phyloP scores from a whole-genome alignment of 345 rosid genomes.

The Eutrema heterophyllum region DNA sequence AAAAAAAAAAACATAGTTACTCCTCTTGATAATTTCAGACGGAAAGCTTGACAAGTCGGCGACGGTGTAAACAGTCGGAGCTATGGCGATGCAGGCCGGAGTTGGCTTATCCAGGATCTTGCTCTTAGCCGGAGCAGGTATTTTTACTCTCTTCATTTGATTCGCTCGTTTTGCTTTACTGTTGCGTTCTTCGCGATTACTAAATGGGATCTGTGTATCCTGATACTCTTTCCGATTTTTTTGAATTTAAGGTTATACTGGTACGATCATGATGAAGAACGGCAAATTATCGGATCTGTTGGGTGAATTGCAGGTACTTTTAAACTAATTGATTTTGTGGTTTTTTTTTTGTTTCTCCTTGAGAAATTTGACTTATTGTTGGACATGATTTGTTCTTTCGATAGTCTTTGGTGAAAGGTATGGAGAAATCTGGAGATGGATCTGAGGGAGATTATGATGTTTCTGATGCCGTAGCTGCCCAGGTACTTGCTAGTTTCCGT shows the following conservation, averaged over 20 bases:
- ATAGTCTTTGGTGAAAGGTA: conserved; percentile 46
- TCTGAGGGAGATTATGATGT: conserved; percentile 54
- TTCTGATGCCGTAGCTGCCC: conserved; percentile 58
- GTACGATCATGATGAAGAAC: conserved; percentile 69
- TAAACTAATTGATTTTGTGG: not conserved
- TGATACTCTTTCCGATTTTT: not conserved
- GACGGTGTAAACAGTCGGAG: conserved; percentile 24
- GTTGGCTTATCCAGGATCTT: conserved; percentile 70
- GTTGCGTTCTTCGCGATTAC: not conserved
- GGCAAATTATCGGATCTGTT: conserved; percentile 76
- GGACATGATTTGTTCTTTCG: not conserved
- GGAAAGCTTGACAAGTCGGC: conserved; percentile 9
- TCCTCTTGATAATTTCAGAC: not conserved
- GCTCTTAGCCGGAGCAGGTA: conserved; percentile 85
- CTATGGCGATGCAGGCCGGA: conserved; percentile 90
- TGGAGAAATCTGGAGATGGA: conserved; percentile 55
- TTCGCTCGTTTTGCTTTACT: not conserved
- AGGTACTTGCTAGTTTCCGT: conserved; percentile 39
- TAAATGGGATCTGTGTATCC: not conserved
- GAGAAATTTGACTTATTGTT: not conserved
- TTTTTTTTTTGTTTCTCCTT: not conserved
- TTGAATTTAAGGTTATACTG: conserved; percentile 53
- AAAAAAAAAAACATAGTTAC: not conserved
- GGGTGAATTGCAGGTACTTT: conserved; percentile 74
- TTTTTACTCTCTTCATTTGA: not conserved